phyloP scores from a whole-genome alignment of 176 grass and related monocot species.

The Carex myosuroides region DNA sequence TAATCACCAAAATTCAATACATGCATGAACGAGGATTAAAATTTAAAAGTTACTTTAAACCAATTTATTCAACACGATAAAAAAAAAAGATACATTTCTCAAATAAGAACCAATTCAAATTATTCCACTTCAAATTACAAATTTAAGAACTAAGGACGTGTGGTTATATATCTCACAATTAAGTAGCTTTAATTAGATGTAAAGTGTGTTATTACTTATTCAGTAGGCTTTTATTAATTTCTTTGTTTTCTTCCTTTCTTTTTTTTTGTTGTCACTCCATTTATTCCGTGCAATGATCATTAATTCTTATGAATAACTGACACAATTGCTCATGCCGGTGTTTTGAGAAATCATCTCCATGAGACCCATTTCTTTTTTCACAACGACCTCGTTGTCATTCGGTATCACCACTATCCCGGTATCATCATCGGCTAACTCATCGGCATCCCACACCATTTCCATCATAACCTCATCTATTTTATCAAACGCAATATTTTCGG shows the following conservation, averaged over 20 bases:
- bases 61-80: neutral
- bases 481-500: conserved; percentile 2
- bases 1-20: neutral
- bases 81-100: neutral
- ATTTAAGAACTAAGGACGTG: neutral
- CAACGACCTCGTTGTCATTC: neutral
- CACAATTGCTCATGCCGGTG: neutral
- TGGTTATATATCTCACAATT: neutral
- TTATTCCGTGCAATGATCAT: neutral
- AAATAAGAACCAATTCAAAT: neutral
- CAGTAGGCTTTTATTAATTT: neutral
- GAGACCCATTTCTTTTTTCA: conserved; percentile 65
- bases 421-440: neutral
- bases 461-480: conserved; percentile 37
- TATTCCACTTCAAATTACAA: neutral
- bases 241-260: neutral
- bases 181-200: neutral
- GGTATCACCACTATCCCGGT: neutral
- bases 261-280: neutral
- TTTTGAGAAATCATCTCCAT: conserved; percentile 43
- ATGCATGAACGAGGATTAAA: neutral
- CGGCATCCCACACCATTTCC: conserved; percentile 48
- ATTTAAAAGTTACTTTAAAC: neutral
- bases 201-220: neutral
- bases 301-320: neutral